Evolutionary conservation across 257 asterid genomes (phyloP).

Genomic region (Datura wrightii): DNA sequence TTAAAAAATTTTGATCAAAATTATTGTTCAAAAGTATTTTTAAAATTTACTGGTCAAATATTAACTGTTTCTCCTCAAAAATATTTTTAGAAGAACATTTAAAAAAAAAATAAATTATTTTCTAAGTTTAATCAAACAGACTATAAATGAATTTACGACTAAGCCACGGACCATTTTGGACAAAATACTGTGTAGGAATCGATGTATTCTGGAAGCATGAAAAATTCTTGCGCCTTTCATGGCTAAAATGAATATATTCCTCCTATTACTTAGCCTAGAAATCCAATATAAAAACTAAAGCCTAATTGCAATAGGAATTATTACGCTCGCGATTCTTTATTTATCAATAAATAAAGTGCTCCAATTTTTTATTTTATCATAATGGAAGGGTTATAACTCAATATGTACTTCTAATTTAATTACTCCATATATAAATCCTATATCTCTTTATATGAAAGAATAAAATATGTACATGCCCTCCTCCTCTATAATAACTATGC

Average conservation of each 20-base stretch:
- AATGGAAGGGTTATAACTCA: background rate
- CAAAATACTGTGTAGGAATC: slow-evolving; percentile 10
- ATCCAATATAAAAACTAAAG: background rate
- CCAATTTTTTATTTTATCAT: background rate
- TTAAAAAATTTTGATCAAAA: no score
- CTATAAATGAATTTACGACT: background rate
- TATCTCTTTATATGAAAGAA: background rate
- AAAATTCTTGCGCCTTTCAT: slow-evolving; percentile 8
- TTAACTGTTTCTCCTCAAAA: no score
- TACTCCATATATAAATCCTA: no score
- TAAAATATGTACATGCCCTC: background rate
- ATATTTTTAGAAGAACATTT: no score
- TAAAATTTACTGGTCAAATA: no score
- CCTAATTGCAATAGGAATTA: background rate
- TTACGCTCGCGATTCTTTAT: background rate
- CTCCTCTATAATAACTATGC: no score
- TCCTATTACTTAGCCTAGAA: background rate
- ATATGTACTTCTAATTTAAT: background rate
- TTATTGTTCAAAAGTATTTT: no score
- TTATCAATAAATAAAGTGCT: background rate
- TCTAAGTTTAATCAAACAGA: no score
- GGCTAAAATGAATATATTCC: background rate
- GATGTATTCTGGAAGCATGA: background rate
- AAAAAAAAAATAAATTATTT: no score
- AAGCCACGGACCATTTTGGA: background rate